Base-by-base conservation (phyloP, 148 eudicot species). In the Cornus controversa region DNA sequence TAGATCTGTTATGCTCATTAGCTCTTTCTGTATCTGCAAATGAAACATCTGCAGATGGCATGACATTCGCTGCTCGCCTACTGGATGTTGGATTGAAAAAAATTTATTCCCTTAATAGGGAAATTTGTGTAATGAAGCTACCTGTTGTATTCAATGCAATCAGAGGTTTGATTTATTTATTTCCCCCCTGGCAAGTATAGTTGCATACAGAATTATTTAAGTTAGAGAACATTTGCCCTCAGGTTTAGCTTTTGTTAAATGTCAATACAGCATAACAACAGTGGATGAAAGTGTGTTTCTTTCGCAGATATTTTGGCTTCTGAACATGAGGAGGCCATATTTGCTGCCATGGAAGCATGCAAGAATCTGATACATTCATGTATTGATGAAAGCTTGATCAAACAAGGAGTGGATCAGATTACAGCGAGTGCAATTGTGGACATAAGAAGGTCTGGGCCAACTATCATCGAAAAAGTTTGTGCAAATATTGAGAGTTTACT, bases 21-120 rank as follows among this genome's bases (percentile, higher is more conserved):
- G 90, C 91, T 45, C 47, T 67, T 71, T 87, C 87, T 25, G 80
- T 85, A 18, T 79, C 92, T n/a, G 82, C 82, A 28, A 85, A 85
- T 70, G 94, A 90, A 75, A 89, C 91, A 50, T 87, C 97, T 81
- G 93, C 91, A 23, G 97, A 96, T 89, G 90, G 84, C 89, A 81
- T 93, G 91, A 90, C 97, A 80, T 88, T 92, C 79, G 83, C 90
- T 71, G 92, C 89, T 78, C 91, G 99, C 76, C 77, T 96, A 78
- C 83, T 96, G 73, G 96, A 86, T 77, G 81, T 80, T 79, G 99
- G 99, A 71, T 92, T 92, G 91, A 87, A 80, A 69, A 96, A 87
- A 86, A 83, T 92, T 42, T 89, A 87, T 78, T 72, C 72, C 68
- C 81, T 87, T 31, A 86, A 93, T 78, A 87, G 88, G 84, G 82